These are phyloP conservation scores for Monosporascus sp. DNA, from an alignment of 2,329 filamentous ascomycete species.

Conservation along the genomic window DNA sequence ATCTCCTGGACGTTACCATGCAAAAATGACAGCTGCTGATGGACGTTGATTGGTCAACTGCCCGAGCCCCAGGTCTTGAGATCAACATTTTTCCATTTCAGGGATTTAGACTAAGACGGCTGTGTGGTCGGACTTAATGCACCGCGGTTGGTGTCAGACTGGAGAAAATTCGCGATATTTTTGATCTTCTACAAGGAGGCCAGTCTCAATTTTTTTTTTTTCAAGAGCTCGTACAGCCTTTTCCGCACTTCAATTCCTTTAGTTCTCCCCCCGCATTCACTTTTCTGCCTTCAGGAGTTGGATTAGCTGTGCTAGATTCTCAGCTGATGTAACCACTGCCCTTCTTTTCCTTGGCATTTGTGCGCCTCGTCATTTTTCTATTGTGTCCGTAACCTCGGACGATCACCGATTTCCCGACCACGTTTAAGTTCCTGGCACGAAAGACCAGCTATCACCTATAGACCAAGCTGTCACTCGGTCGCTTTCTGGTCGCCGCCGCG, in stretches of 20 bases:
- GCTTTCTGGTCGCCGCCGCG: background rate
- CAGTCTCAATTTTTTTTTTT: too few relatives aligned
- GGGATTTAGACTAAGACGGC: background rate
- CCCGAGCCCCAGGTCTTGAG: background rate
- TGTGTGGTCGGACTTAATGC: background rate
- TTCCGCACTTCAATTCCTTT: background rate
- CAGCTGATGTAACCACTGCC: background rate
- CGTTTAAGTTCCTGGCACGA: background rate
- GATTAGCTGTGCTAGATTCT: background rate
- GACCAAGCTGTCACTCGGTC: background rate
- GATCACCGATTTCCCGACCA: background rate
- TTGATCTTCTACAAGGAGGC: background rate
- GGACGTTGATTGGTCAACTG: background rate
- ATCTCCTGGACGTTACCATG: background rate
- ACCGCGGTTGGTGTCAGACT: background rate
- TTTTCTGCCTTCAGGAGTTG: background rate
- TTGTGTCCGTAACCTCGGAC: background rate
- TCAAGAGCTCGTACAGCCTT: too few relatives aligned
- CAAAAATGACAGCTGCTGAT: background rate
- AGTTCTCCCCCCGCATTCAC: background rate
- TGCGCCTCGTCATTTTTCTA: background rate
- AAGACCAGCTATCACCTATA: background rate
- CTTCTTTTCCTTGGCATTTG: background rate
- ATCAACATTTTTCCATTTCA: background rate
- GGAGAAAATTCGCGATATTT: constrained; percentile 1